Evolutionary conservation across 441 rosid genomes (phyloP), one percentile per base, ranked within the genome.

Genomic region (Euphorbia celastroides): DNA sequence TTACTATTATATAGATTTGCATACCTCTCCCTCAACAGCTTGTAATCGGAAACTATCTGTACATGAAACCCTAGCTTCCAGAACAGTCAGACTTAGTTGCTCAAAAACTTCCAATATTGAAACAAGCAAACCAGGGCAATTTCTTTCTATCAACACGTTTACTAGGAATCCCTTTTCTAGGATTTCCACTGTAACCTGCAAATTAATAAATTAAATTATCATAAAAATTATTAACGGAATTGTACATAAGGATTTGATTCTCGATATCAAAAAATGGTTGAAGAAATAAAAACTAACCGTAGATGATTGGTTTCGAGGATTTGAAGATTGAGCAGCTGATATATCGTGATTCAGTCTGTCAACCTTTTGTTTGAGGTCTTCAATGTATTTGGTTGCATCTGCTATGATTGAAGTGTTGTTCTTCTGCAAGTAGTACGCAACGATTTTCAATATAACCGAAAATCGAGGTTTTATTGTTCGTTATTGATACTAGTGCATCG

Each of bases 11-110:
- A 56, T 56, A 26, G 2, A 9, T 13, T 14, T 5, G 46, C 78
- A 74, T 82, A 88, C 96, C 79, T 88, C 80, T 81, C 83, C 89
- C 19, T 92, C 87, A 61, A 84, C 82, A 16, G 90, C 97, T 78
- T 87, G 83, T 31, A 93, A 78, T 58, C 72, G 82, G 69, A 93
- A 93, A 28, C 77, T 72, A 30, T 93, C 92, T 0, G 86, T 74
- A 72, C 96, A 93, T 62, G 96, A 90, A 87, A 82, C 93, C 85
- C 89, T 90, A 82, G 98, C 98, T 75, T 93, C 95, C 56, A 77
- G 83, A 66, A 93, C 84, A 67, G 81, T 80, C 41, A 93, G 95
- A 52, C 90, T 88, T 74, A 93, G 77, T 62, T 86, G 84, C 52
- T 93, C 96, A 71, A 93, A 89, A 30, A 87, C 89, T 83, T 93